Evolutionary conservation across 2,329 filamentous ascomycete species (phyloP).

Genomic region (Trichoderma brevicompactum): DNA sequence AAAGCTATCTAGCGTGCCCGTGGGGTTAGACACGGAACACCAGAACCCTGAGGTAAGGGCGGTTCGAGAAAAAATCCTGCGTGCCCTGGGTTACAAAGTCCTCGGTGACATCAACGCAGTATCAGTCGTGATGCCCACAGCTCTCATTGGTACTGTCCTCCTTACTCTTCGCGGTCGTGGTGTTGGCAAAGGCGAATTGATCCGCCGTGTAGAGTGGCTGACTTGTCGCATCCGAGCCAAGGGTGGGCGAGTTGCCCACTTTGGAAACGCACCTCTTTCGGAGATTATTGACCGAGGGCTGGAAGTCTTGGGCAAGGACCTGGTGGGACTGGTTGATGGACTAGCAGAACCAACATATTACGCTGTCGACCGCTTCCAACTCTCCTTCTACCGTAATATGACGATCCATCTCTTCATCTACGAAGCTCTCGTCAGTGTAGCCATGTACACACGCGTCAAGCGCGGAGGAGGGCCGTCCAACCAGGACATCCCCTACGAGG

Average conservation of each 20-base stretch:
- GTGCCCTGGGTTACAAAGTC: conserved; percentile 89
- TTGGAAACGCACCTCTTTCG: conserved; percentile 77
- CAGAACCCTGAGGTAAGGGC: conserved; percentile 54
- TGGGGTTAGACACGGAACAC: conserved; percentile 51
- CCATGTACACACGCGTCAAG: conserved; percentile 90
- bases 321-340: conserved; percentile 79
- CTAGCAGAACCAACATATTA: conserved; percentile 91
- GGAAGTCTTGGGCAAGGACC: conserved; percentile 85
- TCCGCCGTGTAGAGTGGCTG: conserved; percentile 89
- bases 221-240: conserved; percentile 79
- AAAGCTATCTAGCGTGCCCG: conserved; percentile 50
- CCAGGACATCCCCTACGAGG: conserved; percentile 76
- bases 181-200: conserved; percentile 83
- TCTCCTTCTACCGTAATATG: conserved; percentile 99
- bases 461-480: conserved; percentile 81
- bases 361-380: conserved; percentile 92
- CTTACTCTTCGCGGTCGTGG: conserved; percentile 89
- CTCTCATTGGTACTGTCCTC: conserved; percentile 90
- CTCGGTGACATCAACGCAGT: conserved; percentile 93
- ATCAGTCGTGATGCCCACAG: conserved; percentile 97
- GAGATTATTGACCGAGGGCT: conserved; percentile 87
- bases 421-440: conserved; percentile 85
- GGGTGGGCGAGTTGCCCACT: conserved; percentile 91
- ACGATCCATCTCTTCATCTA: conserved; percentile 97
- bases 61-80: conserved; percentile 72